Evolutionary conservation across 495 filamentous ascomycete species (phyloP), one percentile per base, ranked within the genome.

Genomic region (Sordaria brevicollis): DNA sequence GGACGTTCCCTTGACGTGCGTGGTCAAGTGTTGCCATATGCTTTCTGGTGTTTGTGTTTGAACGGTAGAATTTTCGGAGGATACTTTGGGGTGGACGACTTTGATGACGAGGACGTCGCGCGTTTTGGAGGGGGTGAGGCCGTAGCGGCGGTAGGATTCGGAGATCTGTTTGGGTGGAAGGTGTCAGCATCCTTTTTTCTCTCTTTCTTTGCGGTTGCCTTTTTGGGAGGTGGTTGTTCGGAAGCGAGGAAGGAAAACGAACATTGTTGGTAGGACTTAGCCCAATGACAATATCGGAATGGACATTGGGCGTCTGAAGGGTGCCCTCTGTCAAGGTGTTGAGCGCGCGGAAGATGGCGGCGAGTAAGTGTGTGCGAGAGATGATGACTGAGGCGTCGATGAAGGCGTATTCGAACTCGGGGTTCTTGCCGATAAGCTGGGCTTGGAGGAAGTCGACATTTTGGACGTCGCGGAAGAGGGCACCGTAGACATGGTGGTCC

Each of bases 321-420:
- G 88, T 86, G 0, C 81, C 81, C 49, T 73, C 76, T 17, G 88
- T 68, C 35, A 86, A 81, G 72, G 89, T 87, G 72, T 90, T 93
- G 65, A 93, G 81, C 6, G 94, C 93, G 74, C 90, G 86, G 77
- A 91, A 97, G 34, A 90, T 83, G 9, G 93, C 94, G 4, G 92
- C 89, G 36, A 94, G 83, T 37, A 89, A 79, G 74, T 97, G 94
- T 1, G 82, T 76, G 29, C 89, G 84, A 8, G 92, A 93, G 21
- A 79, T 71, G 31, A 93, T 88, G 77, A 88, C 84, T 67, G 83
- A 87, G 1, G 93, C 93, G 79, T 99, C 94, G 62, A 99, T 88
- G 67, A 99, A 90, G 5, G 94, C 94, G 83, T 97, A 97, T 78
- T 97, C 92, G 74, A 92, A 98, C 13, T 90, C 90, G 31, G 85